A percentile compares a stretch with the other conserved stretches of the same genome.
These are phyloP conservation scores for Xylariaceae sp. DNA, from an alignment of 2,329 filamentous ascomycete species.

Conservation along the genomic window DNA sequence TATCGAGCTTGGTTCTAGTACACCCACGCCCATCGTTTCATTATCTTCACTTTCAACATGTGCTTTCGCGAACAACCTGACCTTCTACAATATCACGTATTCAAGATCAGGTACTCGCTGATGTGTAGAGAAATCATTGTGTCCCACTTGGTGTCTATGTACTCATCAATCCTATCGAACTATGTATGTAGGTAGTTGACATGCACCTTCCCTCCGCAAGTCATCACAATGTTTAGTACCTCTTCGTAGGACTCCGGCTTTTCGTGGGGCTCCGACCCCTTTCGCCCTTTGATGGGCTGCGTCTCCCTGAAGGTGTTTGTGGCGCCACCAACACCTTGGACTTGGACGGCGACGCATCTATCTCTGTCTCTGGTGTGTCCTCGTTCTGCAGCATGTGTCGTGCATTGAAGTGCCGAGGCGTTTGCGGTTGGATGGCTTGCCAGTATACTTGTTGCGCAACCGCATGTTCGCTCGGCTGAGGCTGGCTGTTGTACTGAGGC, in stretches of 20 bases:
- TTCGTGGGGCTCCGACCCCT: slow-evolving; percentile 33
- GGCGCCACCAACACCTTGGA: slow-evolving; percentile 39
- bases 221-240: slow-evolving; percentile 30
- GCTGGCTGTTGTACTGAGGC: slow-evolving; percentile 17
- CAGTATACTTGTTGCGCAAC: slow-evolving; percentile 26
- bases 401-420: slow-evolving; percentile 22
- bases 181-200: no score
- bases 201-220: no score
- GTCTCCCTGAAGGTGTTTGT: slow-evolving; percentile 27
- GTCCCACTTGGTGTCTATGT: neutral
- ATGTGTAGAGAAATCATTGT: neutral
- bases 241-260: slow-evolving; percentile 46
- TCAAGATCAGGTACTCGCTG: no score
- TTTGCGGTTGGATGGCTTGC: slow-evolving; percentile 28
- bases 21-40: no score
- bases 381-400: slow-evolving; percentile 22
- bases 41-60: no score
- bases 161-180: no score
- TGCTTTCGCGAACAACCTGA: no score
- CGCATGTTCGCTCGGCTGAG: slow-evolving; percentile 16
- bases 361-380: slow-evolving; percentile 47
- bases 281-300: slow-evolving; percentile 46
- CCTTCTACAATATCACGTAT: no score
- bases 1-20: no score
- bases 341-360: slow-evolving; percentile 44